These are phyloP conservation scores for Litchi chinensis DNA, from an alignment of 345 rosid species.

Conservation along the genomic window DNA sequence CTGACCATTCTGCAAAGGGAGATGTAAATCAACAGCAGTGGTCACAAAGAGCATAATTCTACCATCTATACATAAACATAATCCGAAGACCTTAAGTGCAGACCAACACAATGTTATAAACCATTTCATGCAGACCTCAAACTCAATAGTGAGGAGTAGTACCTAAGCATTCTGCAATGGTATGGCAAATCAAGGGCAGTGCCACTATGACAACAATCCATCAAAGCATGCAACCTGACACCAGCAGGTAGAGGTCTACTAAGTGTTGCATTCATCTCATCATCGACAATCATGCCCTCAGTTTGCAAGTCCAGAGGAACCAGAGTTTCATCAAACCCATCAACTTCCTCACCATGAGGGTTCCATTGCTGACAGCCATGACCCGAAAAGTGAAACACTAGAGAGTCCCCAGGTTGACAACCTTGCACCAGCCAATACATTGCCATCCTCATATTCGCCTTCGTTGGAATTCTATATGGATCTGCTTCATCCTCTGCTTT, in stretches of 20 bases:
- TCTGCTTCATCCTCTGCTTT: constrained; percentile 86
- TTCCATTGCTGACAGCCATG: constrained; percentile 82
- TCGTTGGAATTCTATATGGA: constrained; percentile 69
- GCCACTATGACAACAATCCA: constrained; percentile 92
- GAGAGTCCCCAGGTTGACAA: constrained; percentile 85
- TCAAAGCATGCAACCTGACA: constrained; percentile 74
- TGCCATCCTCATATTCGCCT: constrained; percentile 85
- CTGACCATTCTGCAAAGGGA: too few relatives aligned
- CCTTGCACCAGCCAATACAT: constrained; percentile 89
- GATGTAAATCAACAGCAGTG: too few relatives aligned
- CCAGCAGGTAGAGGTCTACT: constrained; percentile 79
- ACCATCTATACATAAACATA: too few relatives aligned
- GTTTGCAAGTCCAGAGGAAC: constrained; percentile 92
- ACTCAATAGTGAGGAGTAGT: not conserved
- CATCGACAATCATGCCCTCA: constrained; percentile 96
- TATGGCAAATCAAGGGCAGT: constrained; percentile 80
- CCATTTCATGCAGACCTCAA: not conserved
- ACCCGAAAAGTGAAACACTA: constrained; percentile 84
- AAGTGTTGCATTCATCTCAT: constrained; percentile 74
- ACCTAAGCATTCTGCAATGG: constrained; percentile 89
- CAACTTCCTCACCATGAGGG: constrained; percentile 80
- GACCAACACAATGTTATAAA: too few relatives aligned
- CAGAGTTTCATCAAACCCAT: constrained; percentile 85
- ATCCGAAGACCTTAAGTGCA: too few relatives aligned
- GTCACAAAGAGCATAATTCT: too few relatives aligned